Evolutionary conservation across 345 rosid species (phyloP).

Genomic region (Kandelia obovata): DNA sequence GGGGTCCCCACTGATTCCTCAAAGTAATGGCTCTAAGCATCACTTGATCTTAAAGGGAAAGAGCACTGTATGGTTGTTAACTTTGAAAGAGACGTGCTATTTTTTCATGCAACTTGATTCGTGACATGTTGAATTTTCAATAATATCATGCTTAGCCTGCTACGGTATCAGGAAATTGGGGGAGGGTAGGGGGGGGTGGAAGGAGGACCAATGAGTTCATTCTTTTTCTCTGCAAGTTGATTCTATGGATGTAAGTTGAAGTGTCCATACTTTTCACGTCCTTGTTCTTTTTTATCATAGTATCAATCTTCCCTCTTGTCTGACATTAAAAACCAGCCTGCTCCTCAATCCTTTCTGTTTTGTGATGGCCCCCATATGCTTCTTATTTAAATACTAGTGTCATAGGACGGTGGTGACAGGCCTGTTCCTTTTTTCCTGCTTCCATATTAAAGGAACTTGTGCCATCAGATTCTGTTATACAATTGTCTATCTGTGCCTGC

Average conservation of each 20-base stretch:
- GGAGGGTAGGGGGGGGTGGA: not conserved
- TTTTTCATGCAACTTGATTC: conserved; percentile 14
- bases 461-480: not conserved
- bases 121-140: conserved; percentile 22
- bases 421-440: conserved; percentile 12
- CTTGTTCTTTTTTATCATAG: conserved; percentile 41
- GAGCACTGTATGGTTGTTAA: conserved; percentile 15
- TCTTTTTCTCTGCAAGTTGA: conserved; percentile 49
- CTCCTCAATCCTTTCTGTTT: conserved; percentile 10
- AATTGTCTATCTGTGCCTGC: not conserved
- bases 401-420: conserved; percentile 25
- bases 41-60: conserved; percentile 10
- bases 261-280: conserved; percentile 46
- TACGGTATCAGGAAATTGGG: conserved; percentile 10
- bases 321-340: conserved; percentile 32
- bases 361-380: conserved; percentile 15
- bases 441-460: conserved; percentile 14
- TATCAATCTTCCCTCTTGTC: conserved; percentile 42
- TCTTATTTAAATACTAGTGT: conserved; percentile 38
- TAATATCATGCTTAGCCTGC: conserved; percentile 23
- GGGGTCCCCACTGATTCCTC: conserved; percentile 29
- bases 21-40: conserved; percentile 39
- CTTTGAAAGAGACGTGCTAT: conserved; percentile 40
- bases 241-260: conserved; percentile 46
- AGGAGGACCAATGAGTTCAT: conserved; percentile 28